Evolutionary conservation across 2,329 filamentous ascomycete species (phyloP), one percentile per base, ranked within the genome.

Genomic region (Diaporthe capsici): DNA sequence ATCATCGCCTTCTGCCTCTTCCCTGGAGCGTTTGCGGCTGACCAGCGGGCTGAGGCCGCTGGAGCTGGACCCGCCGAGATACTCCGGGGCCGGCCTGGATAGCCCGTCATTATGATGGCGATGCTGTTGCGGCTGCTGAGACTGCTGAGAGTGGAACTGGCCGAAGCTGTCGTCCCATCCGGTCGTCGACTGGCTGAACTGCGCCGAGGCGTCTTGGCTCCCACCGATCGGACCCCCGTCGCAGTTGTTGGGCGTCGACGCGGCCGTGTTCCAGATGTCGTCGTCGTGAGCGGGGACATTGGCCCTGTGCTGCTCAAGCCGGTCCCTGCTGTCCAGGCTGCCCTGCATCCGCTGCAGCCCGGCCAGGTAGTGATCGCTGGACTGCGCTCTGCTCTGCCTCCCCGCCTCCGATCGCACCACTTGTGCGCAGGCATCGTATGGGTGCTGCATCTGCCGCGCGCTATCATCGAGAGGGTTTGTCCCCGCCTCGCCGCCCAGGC

Each of bases 381-480:
- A 70, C 28, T 73, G 55, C n/a, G 71, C 39, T 28, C 76, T 68
- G 13, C 49, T 51, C 72, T 76, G 65, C 22, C 65, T 67, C 49
- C 70, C 72, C n/a, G 47, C 75, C n/a, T 73, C 75, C 20, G 70
- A 58, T 0, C 73, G 63, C 55, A 77, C 65, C 31, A 67, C 61
- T 17, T 75, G 75, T n/a, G 75, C 75, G 63, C 72, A 75, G n/a
- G 73, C 55, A 49, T 77, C 76, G 37, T 77, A 77, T 1, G 75
- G 49, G 17, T 75, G 61, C 49, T 75, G 76, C 51, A 75, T 39
- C 13, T 77, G 73, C 42, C 72, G 73, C 70, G 75, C 57, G 60
- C 70, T 10, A n/a, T 73, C 73, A 17, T 71, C 57, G 12, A 75
- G 65, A 3, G 47, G 44, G 17, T 63, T 34, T 13, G 71, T 9